phyloP scores from a whole-genome alignment of 2,329 filamentous ascomycete species.

The Hypomyces rosellus region DNA sequence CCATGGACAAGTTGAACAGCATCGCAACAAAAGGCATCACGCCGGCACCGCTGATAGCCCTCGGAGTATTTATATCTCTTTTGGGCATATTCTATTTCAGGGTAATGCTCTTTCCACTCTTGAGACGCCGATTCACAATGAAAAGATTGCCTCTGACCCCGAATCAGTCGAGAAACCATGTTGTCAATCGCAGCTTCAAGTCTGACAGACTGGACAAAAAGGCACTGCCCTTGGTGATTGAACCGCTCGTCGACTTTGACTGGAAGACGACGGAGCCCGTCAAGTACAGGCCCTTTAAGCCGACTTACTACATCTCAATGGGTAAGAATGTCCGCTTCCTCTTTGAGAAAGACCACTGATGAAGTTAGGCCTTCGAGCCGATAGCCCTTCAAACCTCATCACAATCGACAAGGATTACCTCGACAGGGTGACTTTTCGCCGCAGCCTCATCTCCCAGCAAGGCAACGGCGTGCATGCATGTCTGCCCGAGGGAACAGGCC shows the following conservation, averaged over 20 bases:
- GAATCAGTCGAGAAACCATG: not conserved
- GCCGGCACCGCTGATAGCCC: too few species aligned
- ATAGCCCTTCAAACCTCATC: slow-evolving; percentile 44
- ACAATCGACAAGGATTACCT: slow-evolving; percentile 46
- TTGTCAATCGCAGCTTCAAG: not conserved
- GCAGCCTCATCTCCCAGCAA: slow-evolving; percentile 33
- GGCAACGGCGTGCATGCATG: slow-evolving; percentile 36
- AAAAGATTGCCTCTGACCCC: too few species aligned
- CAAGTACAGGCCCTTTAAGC: slow-evolving; percentile 43
- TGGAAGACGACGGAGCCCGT: slow-evolving; percentile 33
- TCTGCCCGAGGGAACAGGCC: slow-evolving; percentile 31
- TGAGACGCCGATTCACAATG: too few species aligned
- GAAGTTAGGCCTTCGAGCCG: slow-evolving; percentile 34
- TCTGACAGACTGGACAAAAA: not conserved
- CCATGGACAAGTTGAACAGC: too few species aligned
- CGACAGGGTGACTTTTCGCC: slow-evolving; percentile 35
- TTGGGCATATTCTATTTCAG: too few species aligned
- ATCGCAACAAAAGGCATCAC: too few species aligned
- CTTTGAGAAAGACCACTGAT: not conserved
- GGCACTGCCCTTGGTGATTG: slow-evolving; percentile 8
- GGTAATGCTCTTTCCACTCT: too few species aligned
- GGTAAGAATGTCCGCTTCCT: slow-evolving; percentile 25
- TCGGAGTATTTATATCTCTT: too few species aligned
- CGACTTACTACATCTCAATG: slow-evolving; percentile 50
- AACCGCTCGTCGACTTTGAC: slow-evolving; percentile 28